phyloP scores from a whole-genome alignment of 768 basidiomycete species.

The Tephrocybe sp. region DNA sequence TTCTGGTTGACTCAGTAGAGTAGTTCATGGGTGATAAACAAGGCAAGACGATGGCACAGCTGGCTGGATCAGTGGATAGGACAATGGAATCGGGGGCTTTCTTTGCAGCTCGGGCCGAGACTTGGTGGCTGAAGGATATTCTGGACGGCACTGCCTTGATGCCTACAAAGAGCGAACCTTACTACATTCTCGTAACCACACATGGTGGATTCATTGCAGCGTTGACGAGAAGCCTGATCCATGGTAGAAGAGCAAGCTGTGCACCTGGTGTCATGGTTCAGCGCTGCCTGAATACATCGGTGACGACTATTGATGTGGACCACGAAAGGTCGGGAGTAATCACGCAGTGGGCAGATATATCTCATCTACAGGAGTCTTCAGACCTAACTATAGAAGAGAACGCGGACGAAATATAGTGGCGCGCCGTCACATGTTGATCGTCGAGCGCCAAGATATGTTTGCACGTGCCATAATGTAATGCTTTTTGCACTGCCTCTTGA shows the following conservation, averaged over 20 bases:
- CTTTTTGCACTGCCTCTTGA: slow-evolving; percentile 19
- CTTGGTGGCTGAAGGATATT: slow-evolving; percentile 64
- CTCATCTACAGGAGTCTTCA: slow-evolving; percentile 44
- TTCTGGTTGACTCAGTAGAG: background rate
- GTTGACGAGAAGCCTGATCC: slow-evolving; percentile 49
- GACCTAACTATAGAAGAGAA: slow-evolving; percentile 42
- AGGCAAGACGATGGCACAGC: slow-evolving; percentile 33
- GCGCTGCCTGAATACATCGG: slow-evolving; percentile 51
- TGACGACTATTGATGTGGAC: slow-evolving; percentile 60
- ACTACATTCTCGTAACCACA: slow-evolving; percentile 57
- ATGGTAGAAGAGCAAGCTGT: slow-evolving; percentile 36
- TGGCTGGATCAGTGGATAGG: slow-evolving; percentile 22
- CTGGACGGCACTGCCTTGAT: slow-evolving; percentile 24
- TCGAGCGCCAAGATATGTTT: no score
- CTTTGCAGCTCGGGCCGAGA: slow-evolving; percentile 48
- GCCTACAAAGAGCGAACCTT: slow-evolving; percentile 24
- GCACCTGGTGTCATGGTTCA: slow-evolving; percentile 33
- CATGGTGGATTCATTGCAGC: slow-evolving; percentile 67
- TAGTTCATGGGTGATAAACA: slow-evolving; percentile 43
- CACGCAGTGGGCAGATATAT: slow-evolving; percentile 52
- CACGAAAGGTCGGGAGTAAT: slow-evolving; percentile 38
- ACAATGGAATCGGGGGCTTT: slow-evolving; percentile 38
- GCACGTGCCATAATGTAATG: no score
- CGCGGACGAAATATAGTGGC: slow-evolving; percentile 47
- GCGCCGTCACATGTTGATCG: no score